phyloP scores from a whole-genome alignment of 495 filamentous ascomycete species.

The Cryomyces antarcticus region DNA sequence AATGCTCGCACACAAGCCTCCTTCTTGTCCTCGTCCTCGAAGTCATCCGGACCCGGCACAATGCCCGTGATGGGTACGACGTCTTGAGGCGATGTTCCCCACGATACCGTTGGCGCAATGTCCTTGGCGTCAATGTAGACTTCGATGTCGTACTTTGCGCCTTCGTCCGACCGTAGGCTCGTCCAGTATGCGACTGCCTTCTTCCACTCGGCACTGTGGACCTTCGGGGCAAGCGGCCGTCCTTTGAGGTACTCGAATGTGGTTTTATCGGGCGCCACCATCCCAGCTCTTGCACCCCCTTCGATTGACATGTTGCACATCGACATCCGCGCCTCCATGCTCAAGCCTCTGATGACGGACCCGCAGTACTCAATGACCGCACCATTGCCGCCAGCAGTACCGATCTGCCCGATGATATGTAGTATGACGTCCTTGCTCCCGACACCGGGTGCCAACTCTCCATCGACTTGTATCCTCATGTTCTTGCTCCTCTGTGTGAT shows the following conservation, averaged over 20 bases:
- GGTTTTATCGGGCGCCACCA: slow-evolving; percentile 86
- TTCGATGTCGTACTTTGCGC: slow-evolving; percentile 69
- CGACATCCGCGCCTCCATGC: slow-evolving; percentile 97
- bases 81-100: slow-evolving; percentile 94
- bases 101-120: slow-evolving; percentile 81
- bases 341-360: slow-evolving; percentile 69
- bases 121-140: slow-evolving; percentile 80
- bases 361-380: slow-evolving; percentile 94
- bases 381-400: slow-evolving; percentile 86
- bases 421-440: slow-evolving; percentile 94
- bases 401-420: slow-evolving; percentile 82
- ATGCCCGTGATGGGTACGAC: slow-evolving; percentile 80
- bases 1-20: slow-evolving; percentile 58
- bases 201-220: slow-evolving; percentile 73
- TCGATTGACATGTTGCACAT: slow-evolving; percentile 99
- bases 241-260: slow-evolving; percentile 92
- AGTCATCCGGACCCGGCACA: slow-evolving; percentile 77
- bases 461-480: slow-evolving; percentile 92
- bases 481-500: slow-evolving; percentile 94
- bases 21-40: slow-evolving; percentile 57
- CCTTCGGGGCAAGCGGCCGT: slow-evolving; percentile 67
- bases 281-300: slow-evolving; percentile 82
- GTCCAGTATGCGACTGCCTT: slow-evolving; percentile 78
- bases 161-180: slow-evolving; percentile 63
- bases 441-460: slow-evolving; percentile 73